These are phyloP conservation scores for Saprolegnia diclina DNA, from an alignment of 352 stramenopile species.

Conservation along the genomic window DNA sequence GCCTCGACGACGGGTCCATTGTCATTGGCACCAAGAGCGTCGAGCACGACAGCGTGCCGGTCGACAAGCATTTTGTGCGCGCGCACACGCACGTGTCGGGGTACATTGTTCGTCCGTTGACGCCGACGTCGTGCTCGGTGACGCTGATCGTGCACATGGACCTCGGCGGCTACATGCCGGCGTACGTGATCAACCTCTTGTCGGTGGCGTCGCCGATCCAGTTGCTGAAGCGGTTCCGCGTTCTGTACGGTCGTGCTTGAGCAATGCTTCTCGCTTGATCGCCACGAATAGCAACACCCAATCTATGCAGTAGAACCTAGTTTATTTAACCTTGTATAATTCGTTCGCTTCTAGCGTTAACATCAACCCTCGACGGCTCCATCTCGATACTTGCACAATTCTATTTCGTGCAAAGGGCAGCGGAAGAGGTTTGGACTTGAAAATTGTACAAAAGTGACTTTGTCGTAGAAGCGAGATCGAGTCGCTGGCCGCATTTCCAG, in stretches of 20 bases:
- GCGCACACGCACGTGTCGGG: conserved; percentile 63
- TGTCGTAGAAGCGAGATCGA: too few species aligned
- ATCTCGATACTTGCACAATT: too few species aligned
- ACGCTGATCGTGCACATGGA: conserved; percentile 73
- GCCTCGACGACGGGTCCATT: conserved; percentile 47
- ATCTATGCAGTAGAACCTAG: too few species aligned
- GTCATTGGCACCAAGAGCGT: conserved; percentile 67
- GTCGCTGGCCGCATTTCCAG: too few species aligned
- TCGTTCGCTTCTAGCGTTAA: too few species aligned
- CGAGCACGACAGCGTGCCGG: conserved; percentile 40
- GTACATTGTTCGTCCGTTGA: conserved; percentile 66
- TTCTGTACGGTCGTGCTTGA: neutral
- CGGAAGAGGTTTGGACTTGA: too few species aligned
- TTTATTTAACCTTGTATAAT: too few species aligned
- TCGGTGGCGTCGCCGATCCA: conserved; percentile 21
- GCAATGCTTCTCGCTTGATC: too few species aligned
- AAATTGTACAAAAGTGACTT: too few species aligned
- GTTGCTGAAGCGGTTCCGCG: conserved; percentile 5
- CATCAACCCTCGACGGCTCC: too few species aligned
- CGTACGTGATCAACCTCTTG: conserved; percentile 59
- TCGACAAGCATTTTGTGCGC: conserved; percentile 57
- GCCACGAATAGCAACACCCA: too few species aligned
- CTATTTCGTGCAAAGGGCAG: too few species aligned
- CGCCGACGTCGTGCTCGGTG: conserved; percentile 50
- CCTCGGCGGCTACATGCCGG: conserved; percentile 69